phyloP scores from a whole-genome alignment of 225 moss, liverwort and hornwort species.

The Ulota crispa region DNA sequence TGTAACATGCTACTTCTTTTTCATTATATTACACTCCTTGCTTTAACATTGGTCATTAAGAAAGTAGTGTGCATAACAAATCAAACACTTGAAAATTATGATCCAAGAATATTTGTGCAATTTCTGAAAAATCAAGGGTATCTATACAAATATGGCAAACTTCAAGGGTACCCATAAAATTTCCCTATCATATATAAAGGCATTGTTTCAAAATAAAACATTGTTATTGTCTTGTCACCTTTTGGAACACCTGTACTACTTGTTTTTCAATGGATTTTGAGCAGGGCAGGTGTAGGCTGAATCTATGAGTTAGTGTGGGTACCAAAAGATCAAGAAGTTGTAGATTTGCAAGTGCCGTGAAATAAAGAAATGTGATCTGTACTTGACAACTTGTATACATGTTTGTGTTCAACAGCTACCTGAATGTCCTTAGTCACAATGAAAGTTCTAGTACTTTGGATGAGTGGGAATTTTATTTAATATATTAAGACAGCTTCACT shows the following conservation, averaged over 20 bases:
- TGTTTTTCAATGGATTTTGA: background rate
- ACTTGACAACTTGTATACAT: background rate
- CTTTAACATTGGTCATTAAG: too few species aligned
- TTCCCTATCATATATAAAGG: too few species aligned
- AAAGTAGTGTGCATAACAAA: too few species aligned
- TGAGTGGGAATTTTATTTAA: background rate
- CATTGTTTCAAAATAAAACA: too few species aligned
- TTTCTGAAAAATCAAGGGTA: too few species aligned
- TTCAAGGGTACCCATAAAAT: too few species aligned
- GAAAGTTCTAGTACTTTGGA: background rate
- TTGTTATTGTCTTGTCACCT: background rate
- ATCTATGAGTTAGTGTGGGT: background rate
- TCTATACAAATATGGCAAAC: too few species aligned
- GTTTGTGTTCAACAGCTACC: background rate
- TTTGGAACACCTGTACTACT: background rate
- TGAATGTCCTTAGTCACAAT: background rate
- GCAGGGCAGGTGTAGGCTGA: background rate
- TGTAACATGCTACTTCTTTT: too few species aligned
- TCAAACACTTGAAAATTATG: too few species aligned
- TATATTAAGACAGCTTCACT: background rate
- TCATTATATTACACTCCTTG: too few species aligned
- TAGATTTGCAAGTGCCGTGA: slow-evolving; percentile 15
- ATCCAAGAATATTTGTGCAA: too few species aligned
- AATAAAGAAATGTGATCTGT: slow-evolving; percentile 11
- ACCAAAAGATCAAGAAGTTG: slow-evolving; percentile 4